phyloP scores from a whole-genome alignment of 345 rosid species.

The Eucalyptus sp. region DNA sequence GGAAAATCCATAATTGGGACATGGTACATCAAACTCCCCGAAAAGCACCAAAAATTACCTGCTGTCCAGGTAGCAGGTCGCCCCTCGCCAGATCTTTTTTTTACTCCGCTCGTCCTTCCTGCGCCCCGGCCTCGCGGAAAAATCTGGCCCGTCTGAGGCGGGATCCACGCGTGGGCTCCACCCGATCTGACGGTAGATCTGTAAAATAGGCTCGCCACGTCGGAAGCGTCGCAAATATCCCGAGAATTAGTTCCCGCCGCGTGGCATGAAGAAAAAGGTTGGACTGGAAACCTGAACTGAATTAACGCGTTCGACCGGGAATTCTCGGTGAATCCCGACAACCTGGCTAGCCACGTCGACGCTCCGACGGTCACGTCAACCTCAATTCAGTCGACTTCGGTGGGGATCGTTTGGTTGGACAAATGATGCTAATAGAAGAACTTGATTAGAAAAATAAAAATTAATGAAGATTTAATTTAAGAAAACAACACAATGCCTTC shows the following conservation, averaged over 20 bases:
- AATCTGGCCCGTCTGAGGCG: not conserved
- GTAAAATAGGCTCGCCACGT: not conserved
- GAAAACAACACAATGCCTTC: fast-evolving
- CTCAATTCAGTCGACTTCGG: not conserved
- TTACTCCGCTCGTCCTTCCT: not conserved
- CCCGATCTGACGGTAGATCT: not conserved
- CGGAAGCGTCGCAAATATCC: not conserved
- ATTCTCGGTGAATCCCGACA: not conserved
- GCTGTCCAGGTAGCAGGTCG: not conserved
- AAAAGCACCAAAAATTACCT: not conserved
- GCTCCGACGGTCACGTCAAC: not conserved
- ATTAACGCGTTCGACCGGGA: not conserved
- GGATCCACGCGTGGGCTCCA: not conserved
- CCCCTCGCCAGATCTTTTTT: not conserved
- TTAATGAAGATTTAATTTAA: not conserved
- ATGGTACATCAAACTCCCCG: no score
- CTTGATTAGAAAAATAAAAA: not conserved
- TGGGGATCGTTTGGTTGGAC: fast-evolving
- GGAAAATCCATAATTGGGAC: not conserved
- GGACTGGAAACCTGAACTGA: not conserved
- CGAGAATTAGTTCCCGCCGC: not conserved
- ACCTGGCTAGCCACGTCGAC: not conserved
- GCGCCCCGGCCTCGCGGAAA: not conserved
- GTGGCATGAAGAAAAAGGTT: not conserved
- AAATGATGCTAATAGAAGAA: not conserved